Evolutionary conservation across 208 protist species (phyloP).

Genomic region (Acanthamoeba divionensis): DNA sequence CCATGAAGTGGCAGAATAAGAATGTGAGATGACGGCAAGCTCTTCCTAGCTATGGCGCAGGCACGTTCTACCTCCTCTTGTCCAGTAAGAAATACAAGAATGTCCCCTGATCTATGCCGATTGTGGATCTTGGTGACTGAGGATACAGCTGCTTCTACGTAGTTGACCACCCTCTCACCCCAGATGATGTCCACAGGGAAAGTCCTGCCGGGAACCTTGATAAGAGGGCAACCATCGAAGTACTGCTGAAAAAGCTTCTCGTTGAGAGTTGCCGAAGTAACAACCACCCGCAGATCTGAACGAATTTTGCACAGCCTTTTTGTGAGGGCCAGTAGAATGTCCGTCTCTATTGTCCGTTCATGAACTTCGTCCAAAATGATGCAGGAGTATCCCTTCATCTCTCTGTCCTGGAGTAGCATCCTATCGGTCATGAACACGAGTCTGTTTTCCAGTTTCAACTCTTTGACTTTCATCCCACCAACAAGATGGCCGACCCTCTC

Average conservation of each 20-base stretch:
- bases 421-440: constrained; percentile 84
- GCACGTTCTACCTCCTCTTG: constrained; percentile 82
- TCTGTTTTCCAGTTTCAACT: not conserved
- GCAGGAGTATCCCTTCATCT: constrained; percentile 77
- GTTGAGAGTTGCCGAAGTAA: constrained; percentile 92
- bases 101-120: constrained; percentile 64
- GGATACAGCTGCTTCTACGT: constrained; percentile 63
- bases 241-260: constrained; percentile 87
- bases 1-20: not conserved
- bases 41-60: too few relatives aligned
- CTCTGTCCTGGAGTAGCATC: constrained; percentile 83
- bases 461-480: constrained; percentile 4
- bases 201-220: constrained; percentile 74
- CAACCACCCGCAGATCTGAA: constrained; percentile 86
- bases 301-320: constrained; percentile 83
- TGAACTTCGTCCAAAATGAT: constrained; percentile 92
- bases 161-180: constrained; percentile 52
- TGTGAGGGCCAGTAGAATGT: constrained; percentile 87
- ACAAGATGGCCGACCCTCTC: constrained; percentile 5
- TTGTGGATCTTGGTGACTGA: constrained; percentile 67
- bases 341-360: constrained; percentile 92
- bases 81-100: constrained; percentile 82
- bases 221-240: constrained; percentile 75
- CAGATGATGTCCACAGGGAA: constrained; percentile 76
- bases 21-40: too few relatives aligned